phyloP scores from a whole-genome alignment of 371 early-diverging fungal species.

The Lichtheimia ramosa region DNA sequence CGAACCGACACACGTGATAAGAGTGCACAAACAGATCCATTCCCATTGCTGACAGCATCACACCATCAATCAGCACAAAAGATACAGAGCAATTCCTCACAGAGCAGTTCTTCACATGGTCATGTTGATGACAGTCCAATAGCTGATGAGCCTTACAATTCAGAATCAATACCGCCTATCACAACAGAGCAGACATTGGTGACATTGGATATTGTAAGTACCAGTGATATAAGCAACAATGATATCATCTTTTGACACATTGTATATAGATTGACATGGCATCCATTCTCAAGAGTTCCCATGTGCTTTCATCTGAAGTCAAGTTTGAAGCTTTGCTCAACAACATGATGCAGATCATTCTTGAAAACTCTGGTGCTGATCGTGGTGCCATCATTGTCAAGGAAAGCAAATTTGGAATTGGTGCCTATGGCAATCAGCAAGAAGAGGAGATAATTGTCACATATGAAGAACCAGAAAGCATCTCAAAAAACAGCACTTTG shows the following conservation, averaged over 20 bases:
- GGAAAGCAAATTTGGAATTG: constrained; percentile 35
- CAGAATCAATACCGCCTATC: constrained; percentile 23
- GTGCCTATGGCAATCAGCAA: constrained; percentile 42
- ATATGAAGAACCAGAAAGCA: constrained; percentile 37
- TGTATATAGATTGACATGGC: constrained; percentile 30
- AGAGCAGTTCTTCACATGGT: constrained; percentile 30
- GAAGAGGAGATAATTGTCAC: constrained; percentile 29
- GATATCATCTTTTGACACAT: no score
- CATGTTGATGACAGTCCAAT: constrained; percentile 8
- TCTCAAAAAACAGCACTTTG: constrained; percentile 30
- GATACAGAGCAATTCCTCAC: constrained; percentile 34
- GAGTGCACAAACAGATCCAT: constrained; percentile 43
- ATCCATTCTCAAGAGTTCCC: constrained; percentile 48
- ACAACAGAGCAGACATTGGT: constrained; percentile 46
- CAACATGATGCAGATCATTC: constrained; percentile 43
- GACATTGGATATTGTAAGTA: constrained; percentile 45
- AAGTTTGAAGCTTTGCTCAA: constrained; percentile 40
- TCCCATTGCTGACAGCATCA: constrained; percentile 34
- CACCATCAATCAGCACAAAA: background rate
- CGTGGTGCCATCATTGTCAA: constrained; percentile 48
- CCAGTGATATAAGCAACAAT: constrained; percentile 1
- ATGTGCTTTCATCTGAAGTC: constrained; percentile 49
- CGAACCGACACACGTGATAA: constrained; percentile 28
- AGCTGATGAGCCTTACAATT: constrained; percentile 26
- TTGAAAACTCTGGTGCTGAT: constrained; percentile 49